These are phyloP conservation scores for Fusarium bactridioides DNA, from an alignment of 2,329 filamentous ascomycete species.

Conservation along the genomic window DNA sequence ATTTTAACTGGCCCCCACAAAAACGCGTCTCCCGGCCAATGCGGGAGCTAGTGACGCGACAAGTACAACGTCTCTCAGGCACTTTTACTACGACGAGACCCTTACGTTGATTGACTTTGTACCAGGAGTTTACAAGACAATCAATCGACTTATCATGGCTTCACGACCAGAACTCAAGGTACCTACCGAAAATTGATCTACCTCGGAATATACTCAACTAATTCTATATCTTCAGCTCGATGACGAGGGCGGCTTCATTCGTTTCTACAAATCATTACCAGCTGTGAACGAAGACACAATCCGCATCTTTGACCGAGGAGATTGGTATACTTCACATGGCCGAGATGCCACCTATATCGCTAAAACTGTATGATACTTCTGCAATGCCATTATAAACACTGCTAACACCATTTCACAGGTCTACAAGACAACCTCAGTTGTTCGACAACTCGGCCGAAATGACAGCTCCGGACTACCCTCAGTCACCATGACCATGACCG, in stretches of 20 bases:
- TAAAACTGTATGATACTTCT: slow-evolving; percentile 63
- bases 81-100: slow-evolving; percentile 6
- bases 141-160: slow-evolving; percentile 61
- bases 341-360: slow-evolving; percentile 86
- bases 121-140: slow-evolving; percentile 5
- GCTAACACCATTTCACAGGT: slow-evolving; percentile 61
- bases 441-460: slow-evolving; percentile 85
- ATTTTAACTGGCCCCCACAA: slow-evolving; percentile 39
- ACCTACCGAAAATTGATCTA: background rate
- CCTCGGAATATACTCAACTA: background rate
- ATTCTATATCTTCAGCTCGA: slow-evolving; percentile 70
- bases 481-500: slow-evolving; percentile 93
- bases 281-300: slow-evolving; percentile 76
- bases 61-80: slow-evolving; percentile 19
- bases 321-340: slow-evolving; percentile 95
- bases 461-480: slow-evolving; percentile 87
- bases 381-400: background rate
- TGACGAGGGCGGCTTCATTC: slow-evolving; percentile 96
- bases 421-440: slow-evolving; percentile 96
- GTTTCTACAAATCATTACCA: slow-evolving; percentile 90
- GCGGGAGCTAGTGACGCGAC: slow-evolving; percentile 35
- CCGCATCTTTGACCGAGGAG: slow-evolving; percentile 90
- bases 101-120: slow-evolving; percentile 5
- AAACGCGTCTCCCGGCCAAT: slow-evolving; percentile 42
- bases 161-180: slow-evolving; percentile 78